Conservation (phyloP, 495 filamentous ascomycete species). For the Parmelia sp. region DNA sequence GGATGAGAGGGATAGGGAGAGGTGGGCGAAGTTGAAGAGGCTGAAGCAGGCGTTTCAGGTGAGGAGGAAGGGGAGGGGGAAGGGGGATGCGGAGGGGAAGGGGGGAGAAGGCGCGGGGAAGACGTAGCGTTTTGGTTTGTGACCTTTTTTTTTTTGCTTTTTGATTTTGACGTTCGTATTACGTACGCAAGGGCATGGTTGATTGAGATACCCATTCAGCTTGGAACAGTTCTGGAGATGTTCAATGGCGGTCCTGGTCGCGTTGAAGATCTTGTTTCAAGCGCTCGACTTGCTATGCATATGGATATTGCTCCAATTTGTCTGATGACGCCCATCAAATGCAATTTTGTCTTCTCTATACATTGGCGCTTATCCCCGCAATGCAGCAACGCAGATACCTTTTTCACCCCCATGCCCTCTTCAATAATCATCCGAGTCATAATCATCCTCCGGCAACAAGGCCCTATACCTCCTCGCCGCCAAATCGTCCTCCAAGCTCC, state of each 20-base stretch:
- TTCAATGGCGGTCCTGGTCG: too few relatives aligned
- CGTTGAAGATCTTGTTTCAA: not conserved
- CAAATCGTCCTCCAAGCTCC: constrained; percentile 81
- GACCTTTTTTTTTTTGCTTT: too few relatives aligned
- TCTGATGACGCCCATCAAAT: not conserved
- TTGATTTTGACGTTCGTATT: too few relatives aligned
- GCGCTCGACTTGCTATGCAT: not conserved
- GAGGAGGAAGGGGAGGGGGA: constrained; percentile 29
- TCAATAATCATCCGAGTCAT: constrained; percentile 47
- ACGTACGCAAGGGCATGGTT: too few relatives aligned
- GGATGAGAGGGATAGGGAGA: constrained; percentile 43
- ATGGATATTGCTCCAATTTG: not conserved
- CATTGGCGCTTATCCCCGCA: not conserved
- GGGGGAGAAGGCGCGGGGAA: not conserved
- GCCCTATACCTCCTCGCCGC: constrained; percentile 46
- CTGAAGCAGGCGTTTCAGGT: constrained; percentile 44
- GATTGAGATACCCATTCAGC: too few relatives aligned
- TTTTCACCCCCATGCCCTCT: not conserved
- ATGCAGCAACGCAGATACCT: not conserved
- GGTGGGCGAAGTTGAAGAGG: constrained; percentile 47
- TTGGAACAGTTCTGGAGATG: too few relatives aligned
- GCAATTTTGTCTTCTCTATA: not conserved
- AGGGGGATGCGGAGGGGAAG: not conserved
- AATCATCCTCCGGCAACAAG: constrained; percentile 44
- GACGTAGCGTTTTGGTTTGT: not conserved